A percentile compares a stretch with the other conserved stretches of the same genome.
Conservation (phyloP, 2,329 filamentous ascomycete species). For the Zarea fungicola region DNA sequence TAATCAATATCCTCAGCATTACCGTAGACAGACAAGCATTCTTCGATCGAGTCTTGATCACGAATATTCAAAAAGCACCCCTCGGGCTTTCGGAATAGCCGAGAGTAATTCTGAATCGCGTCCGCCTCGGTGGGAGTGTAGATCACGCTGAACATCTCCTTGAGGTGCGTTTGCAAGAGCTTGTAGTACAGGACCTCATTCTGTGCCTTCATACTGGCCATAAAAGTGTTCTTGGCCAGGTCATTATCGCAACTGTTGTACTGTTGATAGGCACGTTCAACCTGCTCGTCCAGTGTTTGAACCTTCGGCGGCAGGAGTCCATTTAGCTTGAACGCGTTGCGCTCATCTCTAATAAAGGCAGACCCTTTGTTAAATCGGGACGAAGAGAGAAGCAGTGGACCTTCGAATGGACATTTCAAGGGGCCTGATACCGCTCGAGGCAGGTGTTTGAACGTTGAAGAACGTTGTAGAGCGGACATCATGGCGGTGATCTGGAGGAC, state of each 20-base stretch:
- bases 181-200: conserved; percentile 81
- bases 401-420: neutral
- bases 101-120: conserved; percentile 78
- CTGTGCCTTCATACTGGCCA: conserved; percentile 79
- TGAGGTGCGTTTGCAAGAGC: conserved; percentile 70
- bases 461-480: neutral
- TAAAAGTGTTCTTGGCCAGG: conserved; percentile 80
- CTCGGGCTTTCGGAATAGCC: conserved; percentile 70
- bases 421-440: neutral
- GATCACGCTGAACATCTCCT: conserved; percentile 86
- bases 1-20: conserved; percentile 73
- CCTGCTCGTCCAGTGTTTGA: conserved; percentile 73
- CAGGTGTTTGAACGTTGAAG: neutral
- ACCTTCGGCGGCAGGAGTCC: conserved; percentile 68
- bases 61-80: conserved; percentile 77
- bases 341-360: conserved; percentile 65
- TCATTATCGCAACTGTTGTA: conserved; percentile 59
- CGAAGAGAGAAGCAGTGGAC: neutral
- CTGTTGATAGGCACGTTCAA: conserved; percentile 72
- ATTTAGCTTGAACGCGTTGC: conserved; percentile 62
- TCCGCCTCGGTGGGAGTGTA: conserved; percentile 90
- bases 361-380: conserved; percentile 72
- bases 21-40: conserved; percentile 64
- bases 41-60: conserved; percentile 59
- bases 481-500: neutral